Evolutionary conservation across 805 yeast genomes (phyloP).

Genomic region (Kazachstania kunashirensis): DNA sequence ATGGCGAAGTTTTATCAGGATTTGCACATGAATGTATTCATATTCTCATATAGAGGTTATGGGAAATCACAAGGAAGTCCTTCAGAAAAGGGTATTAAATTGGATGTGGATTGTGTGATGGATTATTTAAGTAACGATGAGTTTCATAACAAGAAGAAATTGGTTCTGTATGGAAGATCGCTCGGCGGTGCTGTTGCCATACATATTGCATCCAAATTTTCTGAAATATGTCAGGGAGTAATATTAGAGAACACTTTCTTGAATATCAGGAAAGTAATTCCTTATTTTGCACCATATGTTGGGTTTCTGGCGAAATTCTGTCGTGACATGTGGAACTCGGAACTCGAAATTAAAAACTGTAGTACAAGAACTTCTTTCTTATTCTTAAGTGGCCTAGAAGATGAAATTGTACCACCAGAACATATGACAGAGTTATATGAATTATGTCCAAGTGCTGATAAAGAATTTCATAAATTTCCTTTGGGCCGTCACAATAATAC

Average conservation of each 20-base stretch:
- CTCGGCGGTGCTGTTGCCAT: slow-evolving; percentile 93
- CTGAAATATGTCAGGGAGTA: slow-evolving; percentile 45
- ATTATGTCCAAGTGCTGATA: slow-evolving; percentile 41
- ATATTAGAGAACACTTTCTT: slow-evolving; percentile 82
- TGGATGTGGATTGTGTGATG: slow-evolving; percentile 69
- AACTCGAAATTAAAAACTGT: slow-evolving; percentile 42
- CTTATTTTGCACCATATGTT: slow-evolving; percentile 65
- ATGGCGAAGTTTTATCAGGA: slow-evolving; percentile 55
- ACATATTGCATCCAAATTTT: slow-evolving; percentile 57
- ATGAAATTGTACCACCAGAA: slow-evolving; percentile 84
- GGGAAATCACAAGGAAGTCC: slow-evolving; percentile 73
- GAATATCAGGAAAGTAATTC: slow-evolving; percentile 59
- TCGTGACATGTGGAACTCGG: slow-evolving; percentile 78
- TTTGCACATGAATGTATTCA: slow-evolving; percentile 65
- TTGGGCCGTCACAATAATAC: slow-evolving; percentile 78
- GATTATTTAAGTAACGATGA: slow-evolving; percentile 43
- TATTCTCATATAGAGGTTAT: slow-evolving; percentile 85
- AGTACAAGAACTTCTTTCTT: slow-evolving; percentile 52
- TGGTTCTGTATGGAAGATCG: slow-evolving; percentile 77
- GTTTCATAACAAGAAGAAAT: slow-evolving; percentile 37
- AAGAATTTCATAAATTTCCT: slow-evolving; percentile 44
- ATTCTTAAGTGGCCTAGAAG: slow-evolving; percentile 61
- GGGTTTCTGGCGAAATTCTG: slow-evolving; percentile 48
- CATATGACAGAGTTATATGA: slow-evolving; percentile 60
- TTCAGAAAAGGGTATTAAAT: slow-evolving; percentile 66